These are phyloP conservation scores for Lactarius sanguifluus DNA, from an alignment of 768 basidiomycete species.

Conservation along the genomic window DNA sequence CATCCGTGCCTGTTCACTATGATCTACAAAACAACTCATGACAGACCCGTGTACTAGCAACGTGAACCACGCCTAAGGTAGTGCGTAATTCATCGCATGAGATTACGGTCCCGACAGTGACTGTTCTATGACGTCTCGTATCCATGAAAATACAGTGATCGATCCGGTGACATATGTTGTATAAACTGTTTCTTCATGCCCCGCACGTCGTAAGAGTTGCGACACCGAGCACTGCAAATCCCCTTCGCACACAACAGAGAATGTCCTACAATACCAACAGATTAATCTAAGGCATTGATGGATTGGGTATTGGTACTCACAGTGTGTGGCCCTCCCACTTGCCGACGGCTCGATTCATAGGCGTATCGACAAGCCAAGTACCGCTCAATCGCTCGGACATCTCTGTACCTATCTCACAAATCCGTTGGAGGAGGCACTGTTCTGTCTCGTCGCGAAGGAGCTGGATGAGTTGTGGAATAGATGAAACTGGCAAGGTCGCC, in stretches of 20 bases:
- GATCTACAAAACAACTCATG: not conserved
- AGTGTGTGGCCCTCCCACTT: conserved; percentile 78
- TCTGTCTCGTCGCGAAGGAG: conserved; percentile 78
- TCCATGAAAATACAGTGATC: conserved; percentile 22
- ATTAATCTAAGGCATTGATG: not conserved
- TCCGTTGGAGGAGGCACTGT: conserved; percentile 61
- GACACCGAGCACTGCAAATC: conserved; percentile 26
- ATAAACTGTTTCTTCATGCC: conserved; percentile 15
- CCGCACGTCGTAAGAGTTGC: conserved; percentile 1
- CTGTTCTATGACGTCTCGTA: conserved; percentile 23
- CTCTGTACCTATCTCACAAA: conserved; percentile 64
- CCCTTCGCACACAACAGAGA: conserved; percentile 14
- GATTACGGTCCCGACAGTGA: conserved; percentile 13
- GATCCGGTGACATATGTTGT: conserved; percentile 20
- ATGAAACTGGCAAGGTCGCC: conserved; percentile 70
- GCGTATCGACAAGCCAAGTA: conserved; percentile 77
- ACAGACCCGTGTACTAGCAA: conserved; percentile 2
- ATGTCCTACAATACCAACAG: conserved; percentile 12
- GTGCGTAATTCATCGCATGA: not conserved
- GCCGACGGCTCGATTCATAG: conserved; percentile 62
- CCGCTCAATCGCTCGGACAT: conserved; percentile 51
- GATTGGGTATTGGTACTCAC: conserved; percentile 46
- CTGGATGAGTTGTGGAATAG: conserved; percentile 73
- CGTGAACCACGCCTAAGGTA: not conserved
- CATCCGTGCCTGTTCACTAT: conserved; percentile 2